Conservation (phyloP, 2,329 filamentous ascomycete species). For the Nemania sp. region DNA sequence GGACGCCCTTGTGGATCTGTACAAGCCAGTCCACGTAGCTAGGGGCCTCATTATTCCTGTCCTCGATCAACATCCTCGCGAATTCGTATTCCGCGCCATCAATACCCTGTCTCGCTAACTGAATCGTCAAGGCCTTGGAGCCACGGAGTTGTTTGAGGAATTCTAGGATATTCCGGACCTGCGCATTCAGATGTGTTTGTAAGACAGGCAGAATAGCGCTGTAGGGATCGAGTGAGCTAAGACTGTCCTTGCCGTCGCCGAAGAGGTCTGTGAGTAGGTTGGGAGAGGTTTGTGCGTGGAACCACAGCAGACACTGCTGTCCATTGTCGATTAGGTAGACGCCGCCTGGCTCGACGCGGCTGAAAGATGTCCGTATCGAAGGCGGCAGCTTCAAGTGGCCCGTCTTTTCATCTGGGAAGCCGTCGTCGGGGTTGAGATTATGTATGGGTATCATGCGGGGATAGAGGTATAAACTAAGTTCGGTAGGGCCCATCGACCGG, state of each 20-base stretch:
- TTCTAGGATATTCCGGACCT: conserved; percentile 90
- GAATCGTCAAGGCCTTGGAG: conserved; percentile 84
- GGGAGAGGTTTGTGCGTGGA: conserved; percentile 88
- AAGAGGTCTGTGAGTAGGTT: conserved; percentile 91
- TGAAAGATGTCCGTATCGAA: conserved; percentile 79
- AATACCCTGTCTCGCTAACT: conserved; percentile 87
- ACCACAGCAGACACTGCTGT: conserved; percentile 87
- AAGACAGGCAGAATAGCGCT: conserved; percentile 78
- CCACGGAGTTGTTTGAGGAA: conserved; percentile 80
- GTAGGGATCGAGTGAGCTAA: conserved; percentile 81
- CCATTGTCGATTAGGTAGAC: conserved; percentile 96
- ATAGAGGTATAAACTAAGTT: conserved; percentile 91
- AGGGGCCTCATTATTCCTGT: conserved; percentile 95
- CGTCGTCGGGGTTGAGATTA: conserved; percentile 83
- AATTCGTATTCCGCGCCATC: conserved; percentile 98
- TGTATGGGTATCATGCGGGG: conserved; percentile 91
- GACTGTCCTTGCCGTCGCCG: conserved; percentile 69
- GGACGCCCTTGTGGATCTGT: conserved; percentile 89
- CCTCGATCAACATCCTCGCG: conserved; percentile 85
- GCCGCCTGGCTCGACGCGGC: conserved; percentile 86
- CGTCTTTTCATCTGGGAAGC: conserved; percentile 84
- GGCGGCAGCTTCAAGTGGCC: conserved; percentile 86
- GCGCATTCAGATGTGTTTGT: conserved; percentile 89
- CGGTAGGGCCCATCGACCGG: conserved; percentile 80
- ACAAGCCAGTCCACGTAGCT: conserved; percentile 99